Conservation (phyloP, 2,329 filamentous ascomycete species). For the Coniochaeta sp. region DNA sequence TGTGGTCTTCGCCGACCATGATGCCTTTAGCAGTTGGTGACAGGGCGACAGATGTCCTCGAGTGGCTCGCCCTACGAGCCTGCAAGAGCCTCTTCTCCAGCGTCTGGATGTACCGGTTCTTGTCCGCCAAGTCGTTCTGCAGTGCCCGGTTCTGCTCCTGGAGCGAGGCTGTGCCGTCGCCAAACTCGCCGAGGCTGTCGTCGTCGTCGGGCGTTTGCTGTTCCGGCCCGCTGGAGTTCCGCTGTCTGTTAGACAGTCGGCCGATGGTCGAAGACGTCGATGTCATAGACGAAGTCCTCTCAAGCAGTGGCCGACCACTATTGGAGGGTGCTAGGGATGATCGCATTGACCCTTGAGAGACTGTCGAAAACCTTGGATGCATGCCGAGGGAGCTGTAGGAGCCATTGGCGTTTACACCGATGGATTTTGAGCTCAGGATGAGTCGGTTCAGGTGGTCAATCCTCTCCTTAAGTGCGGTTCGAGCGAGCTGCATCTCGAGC, state of each 20-base stretch:
- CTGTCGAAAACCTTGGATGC: slow-evolving; percentile 44
- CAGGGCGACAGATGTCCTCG: slow-evolving; percentile 72
- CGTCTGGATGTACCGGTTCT: slow-evolving; percentile 92
- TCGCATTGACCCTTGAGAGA: slow-evolving; percentile 52
- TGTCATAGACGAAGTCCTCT: slow-evolving; percentile 60
- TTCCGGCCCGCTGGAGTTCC: slow-evolving; percentile 33
- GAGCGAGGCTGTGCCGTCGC: slow-evolving; percentile 76
- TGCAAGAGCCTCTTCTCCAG: slow-evolving; percentile 89
- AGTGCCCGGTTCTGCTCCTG: slow-evolving; percentile 84
- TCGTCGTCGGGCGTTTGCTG: slow-evolving; percentile 45
- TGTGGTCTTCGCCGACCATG: slow-evolving; percentile 72
- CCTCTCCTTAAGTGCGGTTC: slow-evolving; percentile 91
- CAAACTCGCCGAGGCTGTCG: slow-evolving; percentile 72
- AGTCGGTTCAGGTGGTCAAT: slow-evolving; percentile 95
- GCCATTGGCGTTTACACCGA: slow-evolving; percentile 78
- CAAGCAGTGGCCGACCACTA: slow-evolving; percentile 43
- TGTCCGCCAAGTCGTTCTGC: slow-evolving; percentile 91
- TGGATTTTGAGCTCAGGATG: slow-evolving; percentile 92
- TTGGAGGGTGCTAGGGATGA: slow-evolving; percentile 60
- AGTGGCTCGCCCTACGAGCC: slow-evolving; percentile 82
- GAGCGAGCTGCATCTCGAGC: slow-evolving; percentile 94
- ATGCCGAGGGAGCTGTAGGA: slow-evolving; percentile 62
- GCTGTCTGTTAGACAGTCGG: slow-evolving; percentile 40
- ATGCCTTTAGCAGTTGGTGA: slow-evolving; percentile 48
- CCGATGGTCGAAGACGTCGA: slow-evolving; percentile 54